Evolutionary conservation across 1,284 basidiomycete genomes (phyloP), one percentile per base, ranked within the genome.

Genomic region (Thelephora terrestris): DNA sequence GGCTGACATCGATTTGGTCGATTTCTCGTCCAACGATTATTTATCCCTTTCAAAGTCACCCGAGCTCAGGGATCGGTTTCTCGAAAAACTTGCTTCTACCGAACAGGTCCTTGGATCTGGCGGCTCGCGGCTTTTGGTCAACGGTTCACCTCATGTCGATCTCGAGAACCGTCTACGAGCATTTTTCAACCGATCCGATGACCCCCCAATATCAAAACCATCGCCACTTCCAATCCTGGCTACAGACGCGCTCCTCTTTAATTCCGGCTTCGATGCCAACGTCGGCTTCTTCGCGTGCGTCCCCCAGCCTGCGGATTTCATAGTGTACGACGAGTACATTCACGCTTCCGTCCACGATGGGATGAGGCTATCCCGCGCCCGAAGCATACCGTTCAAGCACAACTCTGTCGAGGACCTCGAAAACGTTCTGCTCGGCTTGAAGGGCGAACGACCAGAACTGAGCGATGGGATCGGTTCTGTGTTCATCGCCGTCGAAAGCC

Each of bases 281-380:
- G 85, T 85, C 2, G 87, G 86, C 0, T 79, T 97, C 62, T 94
- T 96, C 68, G 74, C 87, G 0, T 79, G 79, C 37, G 67, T 97
- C 0, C 92, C 93, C 0, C 89, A 92, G 56, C 64, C 72, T 0
- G 78, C 78, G 10, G 95, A 99, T 60, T 75, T 78, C 44, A 66
- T 97, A 36, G 67, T 97, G 10, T 86, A 83, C 61, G 94, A 99
- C 62, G 88, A 85, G 57, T 79, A 91, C 52, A 85, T 97, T 36
- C 95, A 98, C 60, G 95, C 94, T 0, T 86, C 81, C 2, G 90
- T 94, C 17, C 91, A 95, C 65, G 92, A 96, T 57, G 94, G 94
- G 2, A 74, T 95, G 65, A 74, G 86, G 10, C 71, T 77, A 0
- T 86, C 84, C 7, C 74, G 91, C 23, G 53, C 62, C 52, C 51